These are phyloP conservation scores for Adansonia grandidieri DNA, from an alignment of 441 rosid genomes.

Conservation along the genomic window DNA sequence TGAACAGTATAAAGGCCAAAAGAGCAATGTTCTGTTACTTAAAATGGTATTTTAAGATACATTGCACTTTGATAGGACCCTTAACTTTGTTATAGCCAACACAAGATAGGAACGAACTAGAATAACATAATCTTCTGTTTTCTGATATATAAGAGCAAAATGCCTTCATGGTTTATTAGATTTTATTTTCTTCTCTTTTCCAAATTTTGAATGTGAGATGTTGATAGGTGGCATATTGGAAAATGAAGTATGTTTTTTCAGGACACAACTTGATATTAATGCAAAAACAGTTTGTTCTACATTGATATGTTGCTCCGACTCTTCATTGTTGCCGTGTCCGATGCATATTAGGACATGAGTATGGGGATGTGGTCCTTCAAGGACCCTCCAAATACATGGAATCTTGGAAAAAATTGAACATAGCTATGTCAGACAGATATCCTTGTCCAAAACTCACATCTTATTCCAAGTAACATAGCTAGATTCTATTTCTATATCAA, in stretches of 20 bases:
- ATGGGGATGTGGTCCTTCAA: no score
- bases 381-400: no score
- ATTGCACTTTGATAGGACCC: not conserved
- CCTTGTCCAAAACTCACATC: no score
- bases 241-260: not conserved
- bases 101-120: not conserved
- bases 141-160: not conserved
- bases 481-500: not conserved
- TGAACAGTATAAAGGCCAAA: not conserved
- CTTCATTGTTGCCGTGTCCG: no score
- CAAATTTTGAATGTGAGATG: not conserved
- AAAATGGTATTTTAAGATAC: constrained; percentile 3
- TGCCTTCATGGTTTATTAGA: not conserved
- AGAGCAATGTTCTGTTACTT: not conserved
- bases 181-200: constrained; percentile 1
- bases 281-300: constrained; percentile 2
- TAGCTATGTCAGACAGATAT: no score
- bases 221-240: not conserved
- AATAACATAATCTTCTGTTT: constrained; percentile 10
- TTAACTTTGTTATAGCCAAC: constrained; percentile 15
- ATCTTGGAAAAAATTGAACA: no score
- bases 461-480: no score
- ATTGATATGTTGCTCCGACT: no score
- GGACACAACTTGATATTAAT: constrained; percentile 4
- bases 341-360: no score